Base-by-base conservation (phyloP, 768 basidiomycete species). In the Austroboletus festivus region DNA sequence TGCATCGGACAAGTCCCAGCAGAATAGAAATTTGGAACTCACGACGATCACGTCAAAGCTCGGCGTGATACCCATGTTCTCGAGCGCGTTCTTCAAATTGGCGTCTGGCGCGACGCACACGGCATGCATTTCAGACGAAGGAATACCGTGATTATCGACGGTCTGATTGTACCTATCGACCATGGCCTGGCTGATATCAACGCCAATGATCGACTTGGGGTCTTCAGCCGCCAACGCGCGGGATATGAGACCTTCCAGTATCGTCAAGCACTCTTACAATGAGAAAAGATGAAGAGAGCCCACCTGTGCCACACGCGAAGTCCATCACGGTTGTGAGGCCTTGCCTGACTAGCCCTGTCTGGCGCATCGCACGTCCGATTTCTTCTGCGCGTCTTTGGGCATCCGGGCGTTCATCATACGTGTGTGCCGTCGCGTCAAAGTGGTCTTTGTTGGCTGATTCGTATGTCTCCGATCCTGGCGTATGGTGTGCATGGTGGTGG, bases 21-120 rank as follows among this genome's bases (percentile, higher is more conserved):
- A n/a, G n/a, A n/a, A n/a, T n/a, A n/a, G n/a, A n/a, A 13, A 13
- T 4, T 5, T 21, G 23, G 20, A 11, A 22, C 85, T 58, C 60
- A 90, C 89, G 7, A 83, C 76, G 48, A 87, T 70, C 34, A 87
- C 74, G 60, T 92, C 86, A 53, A 89, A 91, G 44, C 73, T 76
- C 7, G 7, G 12, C 12, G 28, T 28, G 5, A 6, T 12, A 12
- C 28, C 28, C 28, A 12, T 28, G 31, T 13, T 8, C 31, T 13
- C 31, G 31, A 33, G 12, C 46, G 64, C 61, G 5, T 74, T 79
- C 13, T 72, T 72, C 8, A 85, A 69, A 3, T 64, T 70, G 20
- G 71, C 73, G 35, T 59, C 71, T 35, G 77, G 76, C 0, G 62
- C 64, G 50, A 40, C 43, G 8, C 80, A 76, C 24, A 87, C 62